These are phyloP conservation scores for Pseudogymnoascus destructans DNA, from an alignment of 2,329 filamentous ascomycete genomes.

Conservation along the genomic window DNA sequence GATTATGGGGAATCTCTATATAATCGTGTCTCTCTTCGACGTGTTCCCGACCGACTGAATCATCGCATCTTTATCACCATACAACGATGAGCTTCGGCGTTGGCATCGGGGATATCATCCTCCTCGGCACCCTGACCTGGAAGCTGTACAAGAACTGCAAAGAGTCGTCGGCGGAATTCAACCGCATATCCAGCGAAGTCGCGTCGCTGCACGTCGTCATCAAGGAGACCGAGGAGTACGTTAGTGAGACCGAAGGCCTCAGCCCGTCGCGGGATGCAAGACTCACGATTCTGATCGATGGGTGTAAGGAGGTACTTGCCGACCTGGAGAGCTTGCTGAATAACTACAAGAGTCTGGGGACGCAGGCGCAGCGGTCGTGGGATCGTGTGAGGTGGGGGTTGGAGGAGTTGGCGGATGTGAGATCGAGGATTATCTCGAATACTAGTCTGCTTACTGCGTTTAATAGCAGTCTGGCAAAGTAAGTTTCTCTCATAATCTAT, in stretches of 20 bases:
- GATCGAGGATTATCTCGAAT: conserved; percentile 20
- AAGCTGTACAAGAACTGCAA: conserved; percentile 22
- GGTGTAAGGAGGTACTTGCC: conserved; percentile 16
- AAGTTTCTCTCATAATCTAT: neutral
- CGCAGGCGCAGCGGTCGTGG: conserved; percentile 22
- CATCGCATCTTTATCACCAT: neutral
- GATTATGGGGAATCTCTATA: neutral
- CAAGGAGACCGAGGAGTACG: conserved; percentile 21
- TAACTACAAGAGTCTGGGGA: conserved; percentile 21
- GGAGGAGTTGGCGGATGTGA: conserved; percentile 21
- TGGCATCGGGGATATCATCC: conserved; percentile 11
- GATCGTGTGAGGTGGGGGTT: conserved; percentile 23
- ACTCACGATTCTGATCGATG: conserved; percentile 17
- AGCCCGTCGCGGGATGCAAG: conserved; percentile 17
- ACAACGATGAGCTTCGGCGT: neutral
- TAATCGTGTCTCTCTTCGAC: neutral
- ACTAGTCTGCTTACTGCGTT: conserved; percentile 21
- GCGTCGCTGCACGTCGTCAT: conserved; percentile 22
- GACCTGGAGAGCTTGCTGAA: conserved; percentile 20
- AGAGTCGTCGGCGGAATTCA: conserved; percentile 22
- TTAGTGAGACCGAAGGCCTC: conserved; percentile 17
- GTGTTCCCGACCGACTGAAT: neutral
- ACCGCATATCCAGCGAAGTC: conserved; percentile 20
- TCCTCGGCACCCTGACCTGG: conserved; percentile 14
- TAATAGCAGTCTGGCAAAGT: conserved; percentile 20